Conservation (phyloP, 805 yeast genomes). For the Vanderwaltozyma tropicalis region DNA sequence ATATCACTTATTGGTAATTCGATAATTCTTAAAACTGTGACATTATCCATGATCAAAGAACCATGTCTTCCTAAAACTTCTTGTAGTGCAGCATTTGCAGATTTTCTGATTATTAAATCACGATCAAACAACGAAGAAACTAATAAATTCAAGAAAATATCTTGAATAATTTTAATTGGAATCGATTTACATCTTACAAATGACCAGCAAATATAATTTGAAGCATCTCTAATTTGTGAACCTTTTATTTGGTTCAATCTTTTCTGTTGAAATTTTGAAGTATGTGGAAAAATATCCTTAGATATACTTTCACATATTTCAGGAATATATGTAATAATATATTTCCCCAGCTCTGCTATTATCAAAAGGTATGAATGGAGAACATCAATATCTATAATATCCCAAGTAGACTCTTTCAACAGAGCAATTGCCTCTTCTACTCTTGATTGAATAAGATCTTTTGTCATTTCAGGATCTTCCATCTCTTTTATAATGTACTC, state of each 20-base stretch:
- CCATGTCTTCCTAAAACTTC: slow-evolving; percentile 70
- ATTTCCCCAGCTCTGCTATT: slow-evolving; percentile 26
- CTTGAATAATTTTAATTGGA: slow-evolving; percentile 11
- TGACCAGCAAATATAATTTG: slow-evolving; percentile 82
- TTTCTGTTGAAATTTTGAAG: slow-evolving; percentile 50
- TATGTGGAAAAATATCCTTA: slow-evolving; percentile 30
- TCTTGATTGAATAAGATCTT: slow-evolving; percentile 21
- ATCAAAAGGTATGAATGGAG: slow-evolving; percentile 29
- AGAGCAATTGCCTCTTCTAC: slow-evolving; percentile 15
- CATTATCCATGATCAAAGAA: slow-evolving; percentile 21
- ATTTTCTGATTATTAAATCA: slow-evolving; percentile 66
- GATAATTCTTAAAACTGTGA: slow-evolving; percentile 35
- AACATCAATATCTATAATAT: slow-evolving; percentile 21
- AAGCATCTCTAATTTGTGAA: slow-evolving; percentile 67
- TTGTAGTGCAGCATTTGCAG: slow-evolving; percentile 80
- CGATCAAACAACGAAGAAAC: slow-evolving; percentile 54
- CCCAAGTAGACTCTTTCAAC: slow-evolving; percentile 5
- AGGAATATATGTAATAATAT: slow-evolving; percentile 4
- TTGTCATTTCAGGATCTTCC: slow-evolving; percentile 13
- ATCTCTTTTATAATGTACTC: slow-evolving; percentile 23
- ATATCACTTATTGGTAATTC: slow-evolving; percentile 48
- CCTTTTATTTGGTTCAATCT: slow-evolving; percentile 46
- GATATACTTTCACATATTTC: slow-evolving; percentile 3
- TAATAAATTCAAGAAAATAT: slow-evolving; percentile 32
- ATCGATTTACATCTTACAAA: slow-evolving; percentile 33